Conservation (phyloP, 1,284 basidiomycete genomes). For the Farysia itapuensis region DNA sequence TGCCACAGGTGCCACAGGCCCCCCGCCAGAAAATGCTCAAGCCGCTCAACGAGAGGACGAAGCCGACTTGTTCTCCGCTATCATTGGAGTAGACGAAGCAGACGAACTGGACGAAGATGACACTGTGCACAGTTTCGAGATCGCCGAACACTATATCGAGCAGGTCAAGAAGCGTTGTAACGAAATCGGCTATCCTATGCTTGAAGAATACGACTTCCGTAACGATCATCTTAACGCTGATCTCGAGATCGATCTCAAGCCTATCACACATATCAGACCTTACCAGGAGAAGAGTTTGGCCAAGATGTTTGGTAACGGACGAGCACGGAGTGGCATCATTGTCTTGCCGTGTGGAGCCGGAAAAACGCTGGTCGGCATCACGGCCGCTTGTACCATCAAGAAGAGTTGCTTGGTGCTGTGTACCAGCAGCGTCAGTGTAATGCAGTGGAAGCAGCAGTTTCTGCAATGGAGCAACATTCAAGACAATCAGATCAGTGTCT, state of each 20-base stretch:
- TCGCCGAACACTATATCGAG: conserved; percentile 55
- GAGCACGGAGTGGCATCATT: conserved; percentile 81
- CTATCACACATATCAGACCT: conserved; percentile 58
- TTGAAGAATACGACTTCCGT: conserved; percentile 60
- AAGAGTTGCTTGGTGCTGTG: conserved; percentile 98
- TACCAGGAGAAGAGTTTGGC: conserved; percentile 59
- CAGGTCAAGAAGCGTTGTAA: conserved; percentile 58
- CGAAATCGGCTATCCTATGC: conserved; percentile 58
- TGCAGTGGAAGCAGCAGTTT: conserved; percentile 60
- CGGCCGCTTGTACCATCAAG: conserved; percentile 97
- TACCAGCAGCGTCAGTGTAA: conserved; percentile 60
- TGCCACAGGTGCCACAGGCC: conserved; percentile 22
- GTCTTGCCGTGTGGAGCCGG: conserved; percentile 98
- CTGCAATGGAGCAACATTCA: conserved; percentile 60
- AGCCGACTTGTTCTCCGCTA: conserved; percentile 57
- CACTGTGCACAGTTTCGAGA: conserved; percentile 58
- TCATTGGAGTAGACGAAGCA: conserved; percentile 58
- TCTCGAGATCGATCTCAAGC: conserved; percentile 58
- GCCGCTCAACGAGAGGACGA: conserved; percentile 41
- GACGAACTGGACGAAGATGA: conserved; percentile 59
- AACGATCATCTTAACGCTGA: conserved; percentile 58
- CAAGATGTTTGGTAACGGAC: conserved; percentile 60
- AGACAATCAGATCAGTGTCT: conserved; percentile 58
- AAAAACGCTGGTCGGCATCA: conserved; percentile 97
- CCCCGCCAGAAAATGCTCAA: conserved; percentile 14